Conservation (phyloP, 352 stramenopile genomes). For the Pythium myriotylum region DNA sequence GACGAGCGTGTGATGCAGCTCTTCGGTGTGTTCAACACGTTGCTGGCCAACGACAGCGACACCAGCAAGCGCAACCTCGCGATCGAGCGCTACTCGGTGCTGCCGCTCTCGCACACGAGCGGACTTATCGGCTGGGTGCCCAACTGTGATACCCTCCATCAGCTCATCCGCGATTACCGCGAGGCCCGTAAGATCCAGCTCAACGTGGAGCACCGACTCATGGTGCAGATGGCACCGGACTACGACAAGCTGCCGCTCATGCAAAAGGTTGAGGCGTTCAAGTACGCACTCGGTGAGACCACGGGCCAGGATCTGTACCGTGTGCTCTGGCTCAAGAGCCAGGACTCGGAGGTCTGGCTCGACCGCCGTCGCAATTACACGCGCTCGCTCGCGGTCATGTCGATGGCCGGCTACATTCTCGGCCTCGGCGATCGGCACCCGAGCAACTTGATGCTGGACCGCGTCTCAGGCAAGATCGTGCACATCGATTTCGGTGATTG, state of each 20-base stretch:
- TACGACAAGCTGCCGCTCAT: conserved; percentile 99
- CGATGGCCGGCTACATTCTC: conserved; percentile 99
- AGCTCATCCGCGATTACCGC: conserved; percentile 97
- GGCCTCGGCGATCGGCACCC: conserved; percentile 99
- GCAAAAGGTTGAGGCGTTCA: conserved; percentile 99
- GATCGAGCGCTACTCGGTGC: conserved; percentile 98
- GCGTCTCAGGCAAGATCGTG: conserved; percentile 98
- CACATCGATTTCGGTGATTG: conserved; percentile 99
- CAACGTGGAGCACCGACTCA: conserved; percentile 97
- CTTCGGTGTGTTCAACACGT: conserved; percentile 99
- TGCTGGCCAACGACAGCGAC: conserved; percentile 97
- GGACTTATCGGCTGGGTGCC: conserved; percentile 99
- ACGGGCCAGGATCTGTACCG: conserved; percentile 98
- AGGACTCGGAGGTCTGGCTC: conserved; percentile 99
- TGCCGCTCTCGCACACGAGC: conserved; percentile 98
- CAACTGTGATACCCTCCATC: conserved; percentile 99
- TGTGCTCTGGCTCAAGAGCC: conserved; percentile 99
- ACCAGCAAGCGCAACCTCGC: conserved; percentile 98
- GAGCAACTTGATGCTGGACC: conserved; percentile 99
- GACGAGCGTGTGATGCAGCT: conserved; percentile 99
- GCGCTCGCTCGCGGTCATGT: conserved; percentile 99
- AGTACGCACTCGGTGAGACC: conserved; percentile 92
- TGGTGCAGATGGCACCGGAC: conserved; percentile 96
- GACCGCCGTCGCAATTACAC: conserved; percentile 98
- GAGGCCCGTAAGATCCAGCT: conserved; percentile 93